Evolutionary conservation across 2,329 filamentous ascomycete genomes (phyloP).

Genomic region (Botrytis byssoidea): DNA sequence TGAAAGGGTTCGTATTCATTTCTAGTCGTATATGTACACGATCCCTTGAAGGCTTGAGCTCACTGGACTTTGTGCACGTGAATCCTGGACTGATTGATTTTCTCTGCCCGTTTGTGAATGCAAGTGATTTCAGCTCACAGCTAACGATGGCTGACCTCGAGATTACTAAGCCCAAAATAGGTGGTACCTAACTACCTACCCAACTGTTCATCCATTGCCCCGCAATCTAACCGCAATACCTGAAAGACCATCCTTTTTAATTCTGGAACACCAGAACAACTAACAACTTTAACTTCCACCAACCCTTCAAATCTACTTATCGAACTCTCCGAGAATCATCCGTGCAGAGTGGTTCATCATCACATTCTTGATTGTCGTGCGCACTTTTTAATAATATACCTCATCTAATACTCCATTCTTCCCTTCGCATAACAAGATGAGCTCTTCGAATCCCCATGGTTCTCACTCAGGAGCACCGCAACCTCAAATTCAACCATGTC

Average conservation of each 20-base stretch:
- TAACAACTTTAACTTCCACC: not conserved
- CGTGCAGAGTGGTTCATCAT: not conserved
- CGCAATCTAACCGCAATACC: not conserved
- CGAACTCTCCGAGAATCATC: not conserved
- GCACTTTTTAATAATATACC: not conserved
- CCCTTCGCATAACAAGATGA: slow-evolving; percentile 9
- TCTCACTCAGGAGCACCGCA: slow-evolving; percentile 28
- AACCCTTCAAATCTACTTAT: slow-evolving; percentile 1
- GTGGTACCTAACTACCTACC: no score
- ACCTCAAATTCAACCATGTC: slow-evolving; percentile 74
- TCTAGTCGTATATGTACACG: not conserved
- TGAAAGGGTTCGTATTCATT: not conserved
- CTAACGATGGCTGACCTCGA: not conserved
- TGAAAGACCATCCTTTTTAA: not conserved
- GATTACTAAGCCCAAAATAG: not conserved
- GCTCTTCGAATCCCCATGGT: not conserved
- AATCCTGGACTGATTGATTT: no score
- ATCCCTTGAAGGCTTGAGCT: not conserved
- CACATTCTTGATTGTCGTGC: not conserved
- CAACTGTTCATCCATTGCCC: not conserved
- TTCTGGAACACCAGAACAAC: not conserved
- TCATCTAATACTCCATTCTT: not conserved
- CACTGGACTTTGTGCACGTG: not conserved
- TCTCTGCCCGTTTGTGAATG: not conserved
- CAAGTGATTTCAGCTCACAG: no score